Evolutionary conservation across 2,329 filamentous ascomycete species (phyloP), one percentile per base, ranked within the genome.

Genomic region (Paecilomyces variotii): DNA sequence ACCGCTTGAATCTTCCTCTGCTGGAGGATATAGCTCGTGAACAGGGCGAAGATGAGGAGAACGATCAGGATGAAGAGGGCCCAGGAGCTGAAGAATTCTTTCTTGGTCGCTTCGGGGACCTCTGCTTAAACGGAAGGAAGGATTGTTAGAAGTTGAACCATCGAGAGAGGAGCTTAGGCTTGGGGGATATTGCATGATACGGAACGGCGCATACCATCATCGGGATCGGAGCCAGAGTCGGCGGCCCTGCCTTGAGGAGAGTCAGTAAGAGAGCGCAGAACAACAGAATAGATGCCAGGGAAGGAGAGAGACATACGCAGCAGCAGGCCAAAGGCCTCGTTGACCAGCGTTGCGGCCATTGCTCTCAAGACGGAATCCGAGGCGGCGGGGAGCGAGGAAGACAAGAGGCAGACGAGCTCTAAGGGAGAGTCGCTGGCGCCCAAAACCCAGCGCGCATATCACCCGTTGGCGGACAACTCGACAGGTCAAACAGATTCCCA

Each of bases 1-100:
- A 99, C 88, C 28, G 94, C 94, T 70, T 97, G 94, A 58, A 99
- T 92, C 78, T 95, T 97, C 77, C 90, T 92, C 78, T 94, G 90
- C 76, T 97, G 93, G 61, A 99, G 84, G 66, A 95, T 88, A 78
- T 99, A 99, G 81, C 92, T 97, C 52, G 91, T 96, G 75, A 97
- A 96, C 68, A 99, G 90, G 62, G 94, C 93, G 64, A 89, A 84
- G 66, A 97, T 96, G 68, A 99, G 86, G 67, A 99, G 86, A 78
- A 91, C 84, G 68, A 99, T 96, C 67, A 96, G 86, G 70, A 99
- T 99, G 78, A 97, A 96, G 65, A 99, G 86, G 30, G 93, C 92
- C 91, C 91, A 97, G 79, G 94, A 97, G 68, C 92, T 89, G 72
- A 91, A 90, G 64, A 96, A 89, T 79, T 99, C 94, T 80, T 96